Percentiles rank a stretch among this genome's conserved stretches.
phyloP scores from a whole-genome alignment of 2,329 filamentous ascomycete genomes.

The Rutstroemia sydowiana region DNA sequence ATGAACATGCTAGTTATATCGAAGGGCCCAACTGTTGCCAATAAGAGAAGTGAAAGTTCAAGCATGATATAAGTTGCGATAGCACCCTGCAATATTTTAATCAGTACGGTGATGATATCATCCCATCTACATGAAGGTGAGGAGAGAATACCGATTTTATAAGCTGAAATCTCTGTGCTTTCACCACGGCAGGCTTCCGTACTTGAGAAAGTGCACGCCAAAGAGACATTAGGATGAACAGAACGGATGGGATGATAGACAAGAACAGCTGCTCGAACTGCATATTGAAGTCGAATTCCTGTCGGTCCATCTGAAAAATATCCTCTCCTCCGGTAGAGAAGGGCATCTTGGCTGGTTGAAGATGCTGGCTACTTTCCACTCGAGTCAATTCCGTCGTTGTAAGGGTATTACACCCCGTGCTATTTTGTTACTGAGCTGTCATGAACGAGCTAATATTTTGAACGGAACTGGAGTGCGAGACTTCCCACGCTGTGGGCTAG shows the following conservation, averaged over 20 bases:
- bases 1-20: conserved; percentile 24
- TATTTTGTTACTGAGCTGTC: too few relatives aligned
- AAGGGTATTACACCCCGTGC: too few relatives aligned
- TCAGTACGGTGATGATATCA: conserved; percentile 18
- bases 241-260: conserved; percentile 26
- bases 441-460: too few relatives aligned
- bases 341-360: too few relatives aligned
- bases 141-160: conserved; percentile 25
- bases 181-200: conserved; percentile 28
- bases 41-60: not conserved
- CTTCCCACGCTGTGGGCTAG: too few relatives aligned
- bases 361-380: too few relatives aligned
- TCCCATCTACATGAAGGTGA: not conserved
- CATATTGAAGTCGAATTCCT: conserved; percentile 28
- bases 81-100: conserved; percentile 10
- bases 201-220: conserved; percentile 26
- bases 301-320: conserved; percentile 28
- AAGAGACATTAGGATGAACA: conserved; percentile 28
- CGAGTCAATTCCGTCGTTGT: too few relatives aligned
- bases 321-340: conserved; percentile 15
- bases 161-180: conserved; percentile 25
- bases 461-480: too few relatives aligned
- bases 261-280: conserved; percentile 31
- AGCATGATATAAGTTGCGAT: conserved; percentile 1
- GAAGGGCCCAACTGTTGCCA: not conserved